Conservation (phyloP, 306 rosid species). For the Purshia tridentata region DNA sequence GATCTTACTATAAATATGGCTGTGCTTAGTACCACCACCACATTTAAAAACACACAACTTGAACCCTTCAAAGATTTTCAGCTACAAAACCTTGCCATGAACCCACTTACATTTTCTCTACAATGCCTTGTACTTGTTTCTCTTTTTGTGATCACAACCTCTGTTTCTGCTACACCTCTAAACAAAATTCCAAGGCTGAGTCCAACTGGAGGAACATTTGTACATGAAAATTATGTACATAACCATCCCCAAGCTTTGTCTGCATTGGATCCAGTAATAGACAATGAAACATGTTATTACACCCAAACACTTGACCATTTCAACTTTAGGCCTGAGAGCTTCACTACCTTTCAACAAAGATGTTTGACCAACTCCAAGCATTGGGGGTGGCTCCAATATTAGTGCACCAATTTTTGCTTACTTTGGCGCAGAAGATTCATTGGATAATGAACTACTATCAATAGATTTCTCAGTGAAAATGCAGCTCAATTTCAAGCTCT, state of each 20-base stretch:
- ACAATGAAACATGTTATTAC: constrained; percentile 48
- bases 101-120: constrained; percentile 1
- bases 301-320: constrained; percentile 70
- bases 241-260: constrained; percentile 7
- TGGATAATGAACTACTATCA: constrained; percentile 9
- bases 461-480: constrained; percentile 42
- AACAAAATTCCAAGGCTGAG: constrained; percentile 49
- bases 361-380: constrained; percentile 57
- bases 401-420: constrained; percentile 61
- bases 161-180: constrained; percentile 24
- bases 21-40: background rate
- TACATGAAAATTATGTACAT: background rate
- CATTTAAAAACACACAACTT: background rate
- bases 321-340: constrained; percentile 64
- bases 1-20: background rate
- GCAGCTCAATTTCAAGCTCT: constrained; percentile 48
- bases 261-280: background rate
- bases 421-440: constrained; percentile 43
- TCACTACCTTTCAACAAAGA: constrained; percentile 54
- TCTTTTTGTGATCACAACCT: constrained; percentile 21
- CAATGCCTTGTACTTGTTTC: constrained; percentile 29
- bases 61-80: background rate
- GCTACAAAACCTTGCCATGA: constrained; percentile 1
- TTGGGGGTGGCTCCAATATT: constrained; percentile 65
- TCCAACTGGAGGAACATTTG: constrained; percentile 33